Conservation (phyloP, 2,329 filamentous ascomycete species). For the Monilinia polystroma region DNA sequence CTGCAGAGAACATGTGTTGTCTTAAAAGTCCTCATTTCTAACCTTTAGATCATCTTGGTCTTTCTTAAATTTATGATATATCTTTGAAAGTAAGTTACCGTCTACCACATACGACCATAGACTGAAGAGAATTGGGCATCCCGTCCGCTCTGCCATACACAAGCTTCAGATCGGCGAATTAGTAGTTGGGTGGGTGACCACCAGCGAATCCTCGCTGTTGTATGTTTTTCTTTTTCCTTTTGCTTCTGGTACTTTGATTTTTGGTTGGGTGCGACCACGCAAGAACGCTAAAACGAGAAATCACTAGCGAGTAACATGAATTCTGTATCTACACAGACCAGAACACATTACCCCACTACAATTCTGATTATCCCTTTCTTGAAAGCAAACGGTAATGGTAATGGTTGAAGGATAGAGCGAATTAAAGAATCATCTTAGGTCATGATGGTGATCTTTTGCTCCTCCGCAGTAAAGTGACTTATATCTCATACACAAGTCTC, state of each 20-base stretch:
- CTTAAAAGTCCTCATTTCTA: background rate
- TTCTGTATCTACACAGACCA: too few relatives aligned
- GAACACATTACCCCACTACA: background rate
- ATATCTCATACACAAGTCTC: background rate
- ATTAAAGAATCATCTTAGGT: background rate
- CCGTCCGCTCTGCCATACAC: constrained; percentile 20
- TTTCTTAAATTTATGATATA: background rate
- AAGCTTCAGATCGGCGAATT: constrained; percentile 18
- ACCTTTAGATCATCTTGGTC: background rate
- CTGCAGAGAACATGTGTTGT: too few relatives aligned
- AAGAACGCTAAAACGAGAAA: background rate
- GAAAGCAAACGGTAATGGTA: background rate
- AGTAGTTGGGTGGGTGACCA: constrained; percentile 23
- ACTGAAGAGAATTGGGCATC: constrained; percentile 17
- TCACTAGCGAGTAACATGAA: too few relatives aligned
- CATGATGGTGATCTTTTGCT: background rate
- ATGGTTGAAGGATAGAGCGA: background rate
- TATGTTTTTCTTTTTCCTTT: constrained; percentile 7
- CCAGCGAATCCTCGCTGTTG: constrained; percentile 21
- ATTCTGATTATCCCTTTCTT: background rate
- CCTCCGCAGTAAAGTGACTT: background rate
- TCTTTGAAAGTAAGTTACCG: fast-evolving
- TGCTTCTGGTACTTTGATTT: background rate
- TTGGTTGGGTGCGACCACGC: fast-evolving
- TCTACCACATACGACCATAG: background rate